Conservation (phyloP, 441 rosid genomes). For the Gossypium schwendimanii region DNA sequence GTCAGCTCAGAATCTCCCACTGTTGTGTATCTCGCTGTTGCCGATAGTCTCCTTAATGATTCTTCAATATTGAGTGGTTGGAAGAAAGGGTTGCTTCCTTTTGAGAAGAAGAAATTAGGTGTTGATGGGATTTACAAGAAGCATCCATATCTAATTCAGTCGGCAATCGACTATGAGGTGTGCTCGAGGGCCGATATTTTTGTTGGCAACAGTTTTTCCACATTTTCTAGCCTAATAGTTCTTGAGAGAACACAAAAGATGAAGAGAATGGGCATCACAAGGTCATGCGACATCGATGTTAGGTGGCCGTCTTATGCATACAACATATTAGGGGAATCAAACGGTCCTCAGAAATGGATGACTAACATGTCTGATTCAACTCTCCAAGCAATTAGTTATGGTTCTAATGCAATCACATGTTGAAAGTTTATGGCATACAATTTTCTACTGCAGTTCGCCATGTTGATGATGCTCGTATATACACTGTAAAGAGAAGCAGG, state of each 20-base stretch:
- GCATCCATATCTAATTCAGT: constrained; percentile 74
- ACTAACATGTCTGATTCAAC: constrained; percentile 74
- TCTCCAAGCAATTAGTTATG: constrained; percentile 78
- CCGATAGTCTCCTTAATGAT: constrained; percentile 70
- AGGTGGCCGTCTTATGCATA: constrained; percentile 89
- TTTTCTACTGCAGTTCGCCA: background rate
- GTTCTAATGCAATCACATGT: constrained; percentile 63
- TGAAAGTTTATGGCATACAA: constrained; percentile 19
- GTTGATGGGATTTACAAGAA: constrained; percentile 58
- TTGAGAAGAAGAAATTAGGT: constrained; percentile 75
- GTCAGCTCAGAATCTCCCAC: constrained; percentile 36
- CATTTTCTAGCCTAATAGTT: constrained; percentile 84
- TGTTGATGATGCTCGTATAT: background rate
- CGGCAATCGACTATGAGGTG: constrained; percentile 91
- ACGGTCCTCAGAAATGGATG: constrained; percentile 74
- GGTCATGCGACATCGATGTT: constrained; percentile 40
- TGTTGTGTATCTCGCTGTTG: constrained; percentile 78
- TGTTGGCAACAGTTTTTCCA: constrained; percentile 87
- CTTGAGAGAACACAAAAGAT: constrained; percentile 83
- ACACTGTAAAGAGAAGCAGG: background rate
- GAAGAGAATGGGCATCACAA: constrained; percentile 45
- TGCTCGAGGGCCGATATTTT: constrained; percentile 76
- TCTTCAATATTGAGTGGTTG: constrained; percentile 69
- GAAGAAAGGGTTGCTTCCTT: constrained; percentile 64
- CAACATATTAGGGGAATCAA: constrained; percentile 57